These are phyloP conservation scores for Medicago lupulina DNA, from an alignment of 306 rosid species.

Conservation along the genomic window DNA sequence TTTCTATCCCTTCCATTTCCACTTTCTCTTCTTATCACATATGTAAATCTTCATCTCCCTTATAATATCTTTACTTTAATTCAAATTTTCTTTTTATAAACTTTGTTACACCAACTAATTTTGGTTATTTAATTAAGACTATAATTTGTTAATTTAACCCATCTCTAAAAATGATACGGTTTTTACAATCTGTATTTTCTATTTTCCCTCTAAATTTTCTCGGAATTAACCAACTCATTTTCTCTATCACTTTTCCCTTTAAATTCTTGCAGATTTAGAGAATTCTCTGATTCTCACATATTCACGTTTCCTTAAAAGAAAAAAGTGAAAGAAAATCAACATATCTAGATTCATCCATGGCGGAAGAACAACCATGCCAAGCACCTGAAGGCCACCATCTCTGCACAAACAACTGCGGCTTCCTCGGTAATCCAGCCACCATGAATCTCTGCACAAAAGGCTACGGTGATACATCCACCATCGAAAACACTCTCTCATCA, in stretches of 20 bases:
- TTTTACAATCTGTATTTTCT: constrained; percentile 34
- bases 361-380: constrained; percentile 92
- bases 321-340: no score
- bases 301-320: not conserved
- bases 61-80: not conserved
- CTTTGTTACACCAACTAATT: constrained; percentile 4
- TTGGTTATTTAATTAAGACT: constrained; percentile 31
- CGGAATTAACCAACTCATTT: constrained; percentile 26
- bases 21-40: not conserved
- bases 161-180: constrained; percentile 4
- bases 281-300: constrained; percentile 1
- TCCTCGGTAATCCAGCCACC: constrained; percentile 86
- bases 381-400: constrained; percentile 84
- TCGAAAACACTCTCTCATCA: constrained; percentile 66
- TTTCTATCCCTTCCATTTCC: not conserved
- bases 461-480: constrained; percentile 78
- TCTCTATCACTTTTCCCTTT: not conserved
- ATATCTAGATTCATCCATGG: constrained; percentile 50
- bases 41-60: constrained; percentile 40
- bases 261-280: not conserved
- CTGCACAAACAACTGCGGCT: constrained; percentile 92
- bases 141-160: constrained; percentile 36
- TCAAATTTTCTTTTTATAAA: not conserved
- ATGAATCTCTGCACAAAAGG: constrained; percentile 95
- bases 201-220: constrained; percentile 20